These are phyloP conservation scores for Musa acuminata DNA, from an alignment of 176 grass and related monocot genomes.

Conservation along the genomic window DNA sequence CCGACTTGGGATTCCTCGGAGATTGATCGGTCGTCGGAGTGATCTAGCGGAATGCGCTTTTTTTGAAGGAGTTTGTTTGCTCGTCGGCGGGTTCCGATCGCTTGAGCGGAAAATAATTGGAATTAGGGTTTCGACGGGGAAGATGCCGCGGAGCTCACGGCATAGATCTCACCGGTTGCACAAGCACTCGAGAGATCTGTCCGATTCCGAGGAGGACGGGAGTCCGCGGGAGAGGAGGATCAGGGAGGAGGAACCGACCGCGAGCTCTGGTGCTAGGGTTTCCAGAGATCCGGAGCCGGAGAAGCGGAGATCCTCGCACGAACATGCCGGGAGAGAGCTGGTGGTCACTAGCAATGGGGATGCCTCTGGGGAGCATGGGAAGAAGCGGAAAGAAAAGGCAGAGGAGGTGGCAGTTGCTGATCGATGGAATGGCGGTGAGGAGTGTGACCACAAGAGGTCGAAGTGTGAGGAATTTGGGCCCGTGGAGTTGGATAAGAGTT, in stretches of 20 bases:
- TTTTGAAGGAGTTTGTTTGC: background rate
- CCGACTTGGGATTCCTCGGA: background rate
- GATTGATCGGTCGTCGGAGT: background rate
- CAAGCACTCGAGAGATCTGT: conserved; percentile 59
- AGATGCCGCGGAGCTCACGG: conserved; percentile 81
- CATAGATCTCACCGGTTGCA: conserved; percentile 88
- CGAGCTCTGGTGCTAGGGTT: background rate
- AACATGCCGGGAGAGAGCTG: conserved; percentile 18
- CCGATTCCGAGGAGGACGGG: conserved; percentile 75
- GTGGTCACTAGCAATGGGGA: conserved; percentile 46
- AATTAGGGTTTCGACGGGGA: conserved; percentile 36
- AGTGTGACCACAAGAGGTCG: conserved; percentile 53
- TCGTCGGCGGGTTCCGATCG: conserved; percentile 23
- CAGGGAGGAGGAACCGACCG: conserved; percentile 33
- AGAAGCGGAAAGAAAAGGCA: conserved; percentile 78
- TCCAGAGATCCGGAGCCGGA: conserved; percentile 66
- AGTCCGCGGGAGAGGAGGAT: conserved; percentile 20
- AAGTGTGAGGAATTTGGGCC: conserved; percentile 47
- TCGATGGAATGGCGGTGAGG: conserved; percentile 72
- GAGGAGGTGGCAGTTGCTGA: conserved; percentile 47
- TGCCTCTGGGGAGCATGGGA: conserved; percentile 47
- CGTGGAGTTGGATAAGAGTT: conserved; percentile 23
- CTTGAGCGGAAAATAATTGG: conserved; percentile 8
- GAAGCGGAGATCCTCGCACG: conserved; percentile 46
- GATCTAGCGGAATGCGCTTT: background rate